Percentiles rank a stretch among this genome's conserved stretches.
Evolutionary conservation across 1,284 basidiomycete genomes (phyloP).

Genomic region (Ceratobasidium sp.): DNA sequence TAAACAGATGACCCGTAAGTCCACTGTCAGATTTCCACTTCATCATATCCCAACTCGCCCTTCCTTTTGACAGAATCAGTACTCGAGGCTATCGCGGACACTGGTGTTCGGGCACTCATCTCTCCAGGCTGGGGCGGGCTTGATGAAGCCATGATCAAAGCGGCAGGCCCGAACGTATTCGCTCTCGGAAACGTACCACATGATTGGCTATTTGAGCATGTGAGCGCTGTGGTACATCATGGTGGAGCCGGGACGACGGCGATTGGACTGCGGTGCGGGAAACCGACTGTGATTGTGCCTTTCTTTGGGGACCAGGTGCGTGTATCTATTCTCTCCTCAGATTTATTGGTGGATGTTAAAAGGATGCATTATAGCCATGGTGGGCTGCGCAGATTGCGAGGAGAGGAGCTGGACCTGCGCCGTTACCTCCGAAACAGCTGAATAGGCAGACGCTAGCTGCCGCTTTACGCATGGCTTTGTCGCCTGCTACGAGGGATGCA

Average conservation of each 20-base stretch:
- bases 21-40: not conserved
- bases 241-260: conserved; percentile 74
- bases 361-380: conserved; percentile 50
- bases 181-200: conserved; percentile 72
- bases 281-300: conserved; percentile 72
- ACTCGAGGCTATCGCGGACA: conserved; percentile 64
- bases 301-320: conserved; percentile 73
- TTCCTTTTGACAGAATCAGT: conserved; percentile 57
- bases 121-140: conserved; percentile 71
- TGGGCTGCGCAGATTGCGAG: conserved; percentile 28
- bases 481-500: conserved; percentile 58
- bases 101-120: conserved; percentile 67
- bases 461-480: conserved; percentile 63
- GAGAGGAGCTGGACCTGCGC: conserved; percentile 66
- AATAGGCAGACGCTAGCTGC: conserved; percentile 62
- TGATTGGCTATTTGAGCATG: conserved; percentile 75
- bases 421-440: conserved; percentile 66
- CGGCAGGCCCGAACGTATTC: conserved; percentile 62
- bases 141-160: conserved; percentile 60
- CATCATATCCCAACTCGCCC: not conserved
- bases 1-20: conserved; percentile 61
- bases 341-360: too few relatives aligned
- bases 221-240: conserved; percentile 73
- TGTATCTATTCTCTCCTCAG: too few relatives aligned
- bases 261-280: conserved; percentile 68